phyloP scores from a whole-genome alignment of 2,329 filamentous ascomycete species.

The Hypoxylon sp. region DNA sequence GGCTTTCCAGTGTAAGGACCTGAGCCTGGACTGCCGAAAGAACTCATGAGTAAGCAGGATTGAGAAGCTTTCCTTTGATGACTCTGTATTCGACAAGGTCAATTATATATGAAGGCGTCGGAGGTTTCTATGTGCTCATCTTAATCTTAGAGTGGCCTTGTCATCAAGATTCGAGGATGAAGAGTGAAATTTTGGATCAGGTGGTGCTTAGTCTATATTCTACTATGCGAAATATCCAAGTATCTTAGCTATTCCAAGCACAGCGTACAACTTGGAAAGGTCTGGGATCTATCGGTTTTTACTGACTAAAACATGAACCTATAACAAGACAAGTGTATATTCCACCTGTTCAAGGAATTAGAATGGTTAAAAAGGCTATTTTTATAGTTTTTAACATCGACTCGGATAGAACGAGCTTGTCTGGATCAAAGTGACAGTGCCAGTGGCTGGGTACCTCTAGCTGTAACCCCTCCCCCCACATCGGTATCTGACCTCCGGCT shows the following conservation, averaged over 20 bases:
- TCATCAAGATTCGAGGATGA: neutral
- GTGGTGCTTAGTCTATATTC: neutral
- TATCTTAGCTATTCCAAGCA: neutral
- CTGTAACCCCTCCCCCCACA: conserved; percentile 32
- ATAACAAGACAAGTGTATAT: no score
- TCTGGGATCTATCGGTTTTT: neutral
- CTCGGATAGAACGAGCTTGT: neutral
- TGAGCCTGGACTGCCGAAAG: conserved; percentile 45
- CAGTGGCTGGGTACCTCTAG: neutral
- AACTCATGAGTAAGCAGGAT: conserved; percentile 38
- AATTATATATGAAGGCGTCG: neutral
- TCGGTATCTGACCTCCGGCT: conserved; percentile 11
- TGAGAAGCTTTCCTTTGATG: neutral
- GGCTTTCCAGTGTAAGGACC: conserved; percentile 43
- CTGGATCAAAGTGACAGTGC: neutral
- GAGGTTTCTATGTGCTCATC: neutral
- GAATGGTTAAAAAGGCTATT: no score
- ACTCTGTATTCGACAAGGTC: neutral
- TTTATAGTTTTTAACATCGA: neutral
- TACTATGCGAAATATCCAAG: neutral
- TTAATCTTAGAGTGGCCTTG: neutral
- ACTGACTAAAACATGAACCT: neutral
- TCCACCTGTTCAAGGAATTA: no score
- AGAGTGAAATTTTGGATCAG: neutral
- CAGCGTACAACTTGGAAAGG: neutral